Percentiles rank a stretch among this genome's conserved stretches.
These are phyloP conservation scores for Talaromyces sp. DNA, from an alignment of 2,329 filamentous ascomycete species.

Conservation along the genomic window DNA sequence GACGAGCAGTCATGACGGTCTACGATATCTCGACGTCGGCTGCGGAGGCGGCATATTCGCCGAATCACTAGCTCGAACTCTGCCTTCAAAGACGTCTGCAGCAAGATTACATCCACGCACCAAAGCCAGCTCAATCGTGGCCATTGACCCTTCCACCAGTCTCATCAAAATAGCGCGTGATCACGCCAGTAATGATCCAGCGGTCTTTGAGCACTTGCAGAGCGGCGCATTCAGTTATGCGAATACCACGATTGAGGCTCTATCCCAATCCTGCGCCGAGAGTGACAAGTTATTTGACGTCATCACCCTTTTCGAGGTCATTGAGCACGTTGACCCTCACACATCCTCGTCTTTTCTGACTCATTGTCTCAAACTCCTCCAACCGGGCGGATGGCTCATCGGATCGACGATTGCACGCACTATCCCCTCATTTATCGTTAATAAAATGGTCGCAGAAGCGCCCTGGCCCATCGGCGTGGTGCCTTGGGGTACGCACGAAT, in stretches of 20 bases:
- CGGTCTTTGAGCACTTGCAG: conserved; percentile 52
- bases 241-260: conserved; percentile 71
- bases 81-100: conserved; percentile 26
- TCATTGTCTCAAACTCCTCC: conserved; percentile 58
- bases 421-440: conserved; percentile 84
- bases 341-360: conserved; percentile 70
- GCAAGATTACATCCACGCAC: conserved; percentile 26
- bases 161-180: conserved; percentile 62
- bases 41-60: conserved; percentile 97
- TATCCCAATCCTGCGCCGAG: conserved; percentile 36
- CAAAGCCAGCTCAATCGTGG: conserved; percentile 41
- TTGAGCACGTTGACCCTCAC: conserved; percentile 83
- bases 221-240: conserved; percentile 62
- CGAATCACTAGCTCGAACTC: conserved; percentile 55
- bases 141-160: conserved; percentile 43
- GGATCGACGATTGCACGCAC: conserved; percentile 90
- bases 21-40: conserved; percentile 83
- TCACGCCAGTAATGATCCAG: conserved; percentile 72
- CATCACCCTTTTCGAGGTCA: conserved; percentile 85
- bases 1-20: conserved; percentile 30
- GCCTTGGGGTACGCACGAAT: conserved; percentile 90
- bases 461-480: conserved; percentile 70
- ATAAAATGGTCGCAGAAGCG: conserved; percentile 84
- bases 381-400: conserved; percentile 88
- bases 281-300: conserved; percentile 59